Base-by-base conservation (phyloP, 2,329 filamentous ascomycete genomes). In the Phaeosphaeria sp. region DNA sequence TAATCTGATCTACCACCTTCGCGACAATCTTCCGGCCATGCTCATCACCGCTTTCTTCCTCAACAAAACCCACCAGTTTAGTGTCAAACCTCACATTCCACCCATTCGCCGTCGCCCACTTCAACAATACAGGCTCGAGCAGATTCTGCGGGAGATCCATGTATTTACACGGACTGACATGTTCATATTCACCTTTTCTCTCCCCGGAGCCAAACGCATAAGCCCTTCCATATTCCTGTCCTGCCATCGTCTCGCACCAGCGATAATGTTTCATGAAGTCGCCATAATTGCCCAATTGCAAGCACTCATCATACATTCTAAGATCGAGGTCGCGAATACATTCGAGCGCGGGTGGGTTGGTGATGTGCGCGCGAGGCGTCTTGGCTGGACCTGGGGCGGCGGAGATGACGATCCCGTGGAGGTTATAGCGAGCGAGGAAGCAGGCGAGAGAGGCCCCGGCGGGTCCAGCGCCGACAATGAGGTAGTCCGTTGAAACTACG, bases 321-420 rank as follows among this genome's bases (percentile, higher is more conserved):
- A 23, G 70, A 2, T 76, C 79, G 43, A 82, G 79, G 58, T 81
- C 80, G 27, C 80, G 75, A 9, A 82, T 70, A 64, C 78, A 81
- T 70, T 82, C 86, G 77, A 64, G 42, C 0, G 84, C 84, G 0
- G 84, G 84, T 71, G 83, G 83, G 67, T 87, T 89, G 44, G 83
- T 87, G 55, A 87, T 85, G 66, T 88, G 86, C 0, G 85, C 86
- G 23, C 86, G 77, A 1, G 86, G 86, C 1, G 85, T 87, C 55
- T 84, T 76, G 1, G 85, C 84, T 1, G 82, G 85, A 3, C 81
- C 79, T 0, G 83, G 71, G 0, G 81, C 79, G 1, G 78, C 67
- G 6, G 80, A 80, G 50, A 89, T 77, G 60, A 88, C 80, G 46
- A 88, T 78, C 0, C 86, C 86, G 27, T 74, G 82, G 3, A 84